Evolutionary conservation across 768 basidiomycete species (phyloP).

Genomic region (Panaeolus papilionaceus): DNA sequence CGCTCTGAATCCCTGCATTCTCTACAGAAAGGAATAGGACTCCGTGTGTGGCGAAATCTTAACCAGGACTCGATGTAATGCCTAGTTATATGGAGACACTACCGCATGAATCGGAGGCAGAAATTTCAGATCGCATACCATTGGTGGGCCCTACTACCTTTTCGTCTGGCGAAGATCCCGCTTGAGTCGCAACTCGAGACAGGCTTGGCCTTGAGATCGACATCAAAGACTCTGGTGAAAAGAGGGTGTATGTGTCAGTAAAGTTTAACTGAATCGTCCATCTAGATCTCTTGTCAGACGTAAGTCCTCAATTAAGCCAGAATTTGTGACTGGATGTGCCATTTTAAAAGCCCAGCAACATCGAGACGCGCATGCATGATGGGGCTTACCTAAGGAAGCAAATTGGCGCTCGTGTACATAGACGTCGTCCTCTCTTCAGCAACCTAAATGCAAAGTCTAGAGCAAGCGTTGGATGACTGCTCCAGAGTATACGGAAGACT

Average conservation of each 20-base stretch:
- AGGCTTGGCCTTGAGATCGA: background rate
- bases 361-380: background rate
- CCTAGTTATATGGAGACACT: background rate
- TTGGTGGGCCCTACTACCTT: background rate
- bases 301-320: background rate
- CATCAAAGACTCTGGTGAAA: background rate
- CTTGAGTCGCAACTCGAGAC: background rate
- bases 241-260: background rate
- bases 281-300: background rate
- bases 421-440: too few species aligned
- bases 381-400: background rate
- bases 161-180: background rate
- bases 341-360: background rate
- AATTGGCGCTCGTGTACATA: constrained; percentile 1
- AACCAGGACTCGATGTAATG: too few species aligned
- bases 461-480: too few species aligned
- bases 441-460: too few species aligned
- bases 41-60: too few species aligned
- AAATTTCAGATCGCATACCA: background rate
- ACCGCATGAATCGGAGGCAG: background rate
- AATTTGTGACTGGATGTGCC: background rate
- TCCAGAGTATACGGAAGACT: too few species aligned
- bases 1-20: too few species aligned
- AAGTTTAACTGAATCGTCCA: background rate
- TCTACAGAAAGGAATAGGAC: too few species aligned